Base-by-base conservation (phyloP, 164 flowering plant genomes). In the Platanus orientalis region DNA sequence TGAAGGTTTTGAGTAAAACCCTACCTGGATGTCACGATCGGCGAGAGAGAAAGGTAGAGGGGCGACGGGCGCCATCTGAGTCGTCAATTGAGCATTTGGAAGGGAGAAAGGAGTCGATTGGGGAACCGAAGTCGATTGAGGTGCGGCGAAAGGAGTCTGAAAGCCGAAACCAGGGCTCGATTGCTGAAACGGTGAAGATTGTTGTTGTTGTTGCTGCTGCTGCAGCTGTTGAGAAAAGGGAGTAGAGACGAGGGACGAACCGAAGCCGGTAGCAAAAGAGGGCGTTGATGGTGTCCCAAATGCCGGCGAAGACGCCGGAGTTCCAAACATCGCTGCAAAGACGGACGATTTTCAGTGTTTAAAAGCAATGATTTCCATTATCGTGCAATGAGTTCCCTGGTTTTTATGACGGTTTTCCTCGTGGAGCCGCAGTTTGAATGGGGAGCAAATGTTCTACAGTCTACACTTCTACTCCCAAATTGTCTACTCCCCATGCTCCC, bases 51-150 rank as follows among this genome's bases (percentile, higher is more conserved):
- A 86, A 14, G 97, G 97, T 4, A 94, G 85, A 48, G 97, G 96
- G 27, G 96, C 88, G 3, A 91, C 92, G 16, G 97, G 96, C 27
- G 96, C 97, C 99, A 94, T 91, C 73, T 94, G 99, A 77, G 99
- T 94, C 4, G 93, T 89, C 68, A 91, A 58, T 71, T 91, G 97
- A 19, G 80, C 60, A 63, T 71, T 75, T 4, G 79, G 50, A 36
- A 52, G 62, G 45, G 57, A 36, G 29, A 71, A 78, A 3, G 80
- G 83, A 61, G 77, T 63, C 1, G 72, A 21, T 61, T 78, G 81
- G 7, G 68, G 73, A 11, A 56, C 59, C 36, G 60, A 54, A 1
- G 66, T 34, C 32, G 63, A 29, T 21, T 72, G 68, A 56, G 74
- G 61, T 12, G 74, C 29, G 7, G 71, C 49, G 19, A 68, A 75